Conservation (phyloP, 1,139 yeast species). For the Yamadazyma triangularis region DNA sequence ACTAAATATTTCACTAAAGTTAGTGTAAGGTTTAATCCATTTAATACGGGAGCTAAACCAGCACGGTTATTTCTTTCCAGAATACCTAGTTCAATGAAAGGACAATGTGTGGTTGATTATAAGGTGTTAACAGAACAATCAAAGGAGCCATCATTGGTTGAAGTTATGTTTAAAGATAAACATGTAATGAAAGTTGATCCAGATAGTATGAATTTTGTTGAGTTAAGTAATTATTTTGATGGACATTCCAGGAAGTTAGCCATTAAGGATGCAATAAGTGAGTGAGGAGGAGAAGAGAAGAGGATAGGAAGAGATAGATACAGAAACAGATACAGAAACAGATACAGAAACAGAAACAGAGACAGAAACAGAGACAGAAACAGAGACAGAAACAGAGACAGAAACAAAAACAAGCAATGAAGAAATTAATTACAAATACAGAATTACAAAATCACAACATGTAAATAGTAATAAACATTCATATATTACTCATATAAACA, state of each 20-base stretch:
- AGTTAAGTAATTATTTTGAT: conserved; percentile 55
- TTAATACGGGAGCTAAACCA: conserved; percentile 68
- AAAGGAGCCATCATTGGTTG: conserved; percentile 51
- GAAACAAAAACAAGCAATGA: too few relatives aligned
- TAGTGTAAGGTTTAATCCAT: conserved; percentile 75
- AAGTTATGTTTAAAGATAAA: conserved; percentile 82
- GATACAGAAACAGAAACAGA: too few relatives aligned
- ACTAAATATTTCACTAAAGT: conserved; percentile 81
- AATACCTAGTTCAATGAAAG: conserved; percentile 66
- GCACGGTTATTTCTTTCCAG: conserved; percentile 79
- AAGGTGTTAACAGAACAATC: conserved; percentile 48
- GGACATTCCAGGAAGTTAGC: conserved; percentile 68
- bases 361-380: too few relatives aligned
- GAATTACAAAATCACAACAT: too few relatives aligned
- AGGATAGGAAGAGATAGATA: conserved; percentile 4
- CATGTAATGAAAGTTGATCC: conserved; percentile 69
- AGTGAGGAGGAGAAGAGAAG: conserved; percentile 6
- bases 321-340: too few relatives aligned
- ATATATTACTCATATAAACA: too few relatives aligned
- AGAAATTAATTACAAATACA: too few relatives aligned
- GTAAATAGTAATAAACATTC: too few relatives aligned
- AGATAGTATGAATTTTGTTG: conserved; percentile 43
- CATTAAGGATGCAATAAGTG: conserved; percentile 56
- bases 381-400: too few relatives aligned
- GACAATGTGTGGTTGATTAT: conserved; percentile 46